phyloP scores from a whole-genome alignment of 2,329 filamentous ascomycete species.

The Penicillium sclerotiorum region DNA sequence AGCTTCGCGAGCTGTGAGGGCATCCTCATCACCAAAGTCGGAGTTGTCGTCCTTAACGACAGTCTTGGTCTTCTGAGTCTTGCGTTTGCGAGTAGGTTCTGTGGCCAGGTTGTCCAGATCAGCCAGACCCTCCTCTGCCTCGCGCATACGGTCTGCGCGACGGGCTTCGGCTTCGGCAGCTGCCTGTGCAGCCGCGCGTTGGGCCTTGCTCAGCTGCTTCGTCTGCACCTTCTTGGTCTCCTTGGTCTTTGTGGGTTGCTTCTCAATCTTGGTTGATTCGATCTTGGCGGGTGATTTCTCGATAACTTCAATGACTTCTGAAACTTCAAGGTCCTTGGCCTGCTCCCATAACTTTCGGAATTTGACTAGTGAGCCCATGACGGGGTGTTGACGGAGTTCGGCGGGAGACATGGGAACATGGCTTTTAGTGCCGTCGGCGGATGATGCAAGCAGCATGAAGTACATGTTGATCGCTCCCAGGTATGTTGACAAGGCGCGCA shows the following conservation, averaged over 20 bases:
- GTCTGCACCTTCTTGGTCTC: constrained; percentile 42
- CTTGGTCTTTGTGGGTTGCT: constrained; percentile 40
- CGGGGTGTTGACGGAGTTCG: constrained; percentile 84
- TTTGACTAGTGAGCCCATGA: constrained; percentile 82
- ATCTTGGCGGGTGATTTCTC: constrained; percentile 19
- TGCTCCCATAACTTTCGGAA: constrained; percentile 80
- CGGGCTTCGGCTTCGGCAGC: constrained; percentile 56
- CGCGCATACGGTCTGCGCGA: constrained; percentile 55
- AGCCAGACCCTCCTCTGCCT: constrained; percentile 71
- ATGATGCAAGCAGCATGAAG: constrained; percentile 86
- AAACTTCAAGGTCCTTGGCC: constrained; percentile 66
- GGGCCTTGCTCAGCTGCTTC: constrained; percentile 52
- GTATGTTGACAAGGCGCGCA: constrained; percentile 81
- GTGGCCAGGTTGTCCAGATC: constrained; percentile 65
- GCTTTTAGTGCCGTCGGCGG: constrained; percentile 59
- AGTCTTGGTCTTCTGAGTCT: constrained; percentile 37
- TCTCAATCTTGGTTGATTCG: constrained; percentile 14
- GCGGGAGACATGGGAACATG: constrained; percentile 68
- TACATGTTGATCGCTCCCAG: constrained; percentile 88
- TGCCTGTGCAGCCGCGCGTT: constrained; percentile 53
- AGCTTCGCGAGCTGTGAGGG: constrained; percentile 74
- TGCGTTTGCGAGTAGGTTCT: constrained; percentile 53
- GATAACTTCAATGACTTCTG: constrained; percentile 38
- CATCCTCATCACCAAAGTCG: constrained; percentile 90
- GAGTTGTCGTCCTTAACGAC: constrained; percentile 62